phyloP scores from a whole-genome alignment of 805 yeast genomes.

The Metschnikowia arizonensis region DNA sequence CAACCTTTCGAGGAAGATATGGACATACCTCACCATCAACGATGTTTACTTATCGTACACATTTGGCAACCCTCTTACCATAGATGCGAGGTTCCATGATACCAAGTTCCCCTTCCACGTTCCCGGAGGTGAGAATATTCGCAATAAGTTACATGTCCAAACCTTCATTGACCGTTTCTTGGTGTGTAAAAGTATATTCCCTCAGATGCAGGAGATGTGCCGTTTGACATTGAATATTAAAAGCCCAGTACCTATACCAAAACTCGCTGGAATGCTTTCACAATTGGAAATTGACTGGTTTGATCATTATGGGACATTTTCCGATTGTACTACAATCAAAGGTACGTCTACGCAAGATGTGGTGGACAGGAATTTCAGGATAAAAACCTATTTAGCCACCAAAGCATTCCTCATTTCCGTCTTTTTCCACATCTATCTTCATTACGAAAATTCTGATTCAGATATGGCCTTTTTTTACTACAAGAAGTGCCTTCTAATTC shows the following conservation, averaged over 20 bases:
- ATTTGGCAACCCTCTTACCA: constrained; percentile 16
- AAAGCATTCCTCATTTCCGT: constrained; percentile 17
- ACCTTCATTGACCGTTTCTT: constrained; percentile 11
- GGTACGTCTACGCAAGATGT: constrained; percentile 2
- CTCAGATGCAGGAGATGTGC: constrained; percentile 7
- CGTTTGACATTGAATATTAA: constrained; percentile 9
- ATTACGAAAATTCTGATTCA: constrained; percentile 13
- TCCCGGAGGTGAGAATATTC: constrained; percentile 17
- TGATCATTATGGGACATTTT: constrained; percentile 10
- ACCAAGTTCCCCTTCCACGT: constrained; percentile 14
- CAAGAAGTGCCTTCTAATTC: constrained; percentile 15
- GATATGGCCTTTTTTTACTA: constrained; percentile 15
- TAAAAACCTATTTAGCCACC: constrained; percentile 16
- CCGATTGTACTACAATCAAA: constrained; percentile 7
- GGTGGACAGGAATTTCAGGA: constrained; percentile 15
- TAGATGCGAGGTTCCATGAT: constrained; percentile 11
- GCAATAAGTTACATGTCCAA: constrained; percentile 11
- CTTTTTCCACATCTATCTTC: constrained; percentile 18
- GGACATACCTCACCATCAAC: constrained; percentile 18
- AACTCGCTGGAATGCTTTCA: constrained; percentile 9
- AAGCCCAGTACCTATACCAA: constrained; percentile 9
- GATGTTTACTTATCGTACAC: constrained; percentile 13
- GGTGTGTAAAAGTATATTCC: constrained; percentile 7
- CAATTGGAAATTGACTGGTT: constrained; percentile 13
- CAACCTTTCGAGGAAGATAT: constrained; percentile 24